Percentiles rank a stretch among this genome's conserved stretches.
Conservation (phyloP, 352 stramenopile species). For the Aphanomyces astaci region DNA sequence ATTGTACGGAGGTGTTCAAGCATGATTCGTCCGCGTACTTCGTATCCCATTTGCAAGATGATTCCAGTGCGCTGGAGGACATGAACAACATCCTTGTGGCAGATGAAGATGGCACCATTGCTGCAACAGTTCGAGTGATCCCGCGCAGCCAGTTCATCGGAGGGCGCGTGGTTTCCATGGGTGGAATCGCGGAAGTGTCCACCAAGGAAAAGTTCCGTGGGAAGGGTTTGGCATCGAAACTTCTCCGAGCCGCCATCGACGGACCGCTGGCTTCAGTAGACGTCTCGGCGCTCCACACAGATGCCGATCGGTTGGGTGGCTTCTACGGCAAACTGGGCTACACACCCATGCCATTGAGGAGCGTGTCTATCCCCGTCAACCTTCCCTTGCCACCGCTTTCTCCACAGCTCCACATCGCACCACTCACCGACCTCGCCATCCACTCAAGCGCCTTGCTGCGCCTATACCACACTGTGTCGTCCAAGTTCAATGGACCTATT, state of each 20-base stretch:
- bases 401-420: not conserved
- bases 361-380: not conserved
- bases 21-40: not conserved
- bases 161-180: not conserved
- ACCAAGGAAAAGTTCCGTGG: slow-evolving; percentile 18
- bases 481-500: slow-evolving; percentile 8
- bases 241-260: slow-evolving; percentile 1
- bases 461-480: not conserved
- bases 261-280: not conserved
- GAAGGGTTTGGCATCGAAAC: not conserved
- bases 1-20: slow-evolving; percentile 14
- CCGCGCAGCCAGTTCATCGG: slow-evolving; percentile 4
- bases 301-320: slow-evolving; percentile 10
- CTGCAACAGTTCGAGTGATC: slow-evolving; percentile 1
- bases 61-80: not conserved
- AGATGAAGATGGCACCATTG: not conserved
- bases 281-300: slow-evolving; percentile 14
- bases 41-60: slow-evolving; percentile 8
- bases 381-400: not conserved
- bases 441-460: not conserved
- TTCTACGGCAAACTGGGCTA: slow-evolving; percentile 4
- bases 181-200: slow-evolving; percentile 15
- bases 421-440: not conserved
- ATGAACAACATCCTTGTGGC: slow-evolving; percentile 20
- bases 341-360: not conserved